phyloP scores from a whole-genome alignment of 129 eudicot species.

The Heracleum sosnowskyi region DNA sequence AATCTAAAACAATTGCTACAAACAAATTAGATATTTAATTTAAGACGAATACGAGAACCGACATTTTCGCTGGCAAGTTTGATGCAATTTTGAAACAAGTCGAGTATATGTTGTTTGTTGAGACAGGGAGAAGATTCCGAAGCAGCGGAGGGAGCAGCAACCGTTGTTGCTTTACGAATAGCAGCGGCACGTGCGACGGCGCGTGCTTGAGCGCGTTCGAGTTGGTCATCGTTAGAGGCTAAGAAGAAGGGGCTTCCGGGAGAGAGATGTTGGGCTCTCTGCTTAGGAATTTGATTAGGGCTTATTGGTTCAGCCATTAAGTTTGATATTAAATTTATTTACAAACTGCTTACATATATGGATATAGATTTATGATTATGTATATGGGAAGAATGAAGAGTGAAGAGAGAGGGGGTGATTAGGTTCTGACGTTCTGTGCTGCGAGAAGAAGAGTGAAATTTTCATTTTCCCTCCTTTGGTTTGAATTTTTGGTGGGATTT shows the following conservation, averaged over 20 bases:
- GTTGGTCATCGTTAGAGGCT: constrained; percentile 74
- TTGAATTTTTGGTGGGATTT: not conserved
- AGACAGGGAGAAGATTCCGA: constrained; percentile 24
- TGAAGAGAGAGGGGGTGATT: too few relatives aligned
- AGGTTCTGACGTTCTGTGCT: not conserved
- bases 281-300: constrained; percentile 45
- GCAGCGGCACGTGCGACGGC: constrained; percentile 89
- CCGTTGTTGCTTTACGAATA: constrained; percentile 31
- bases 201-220: constrained; percentile 90
- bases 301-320: constrained; percentile 64
- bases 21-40: too few relatives aligned
- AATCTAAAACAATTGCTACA: not conserved
- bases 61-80: constrained; percentile 90
- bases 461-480: not conserved
- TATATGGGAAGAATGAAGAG: too few relatives aligned
- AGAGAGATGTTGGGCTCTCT: constrained; percentile 30
- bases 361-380: too few relatives aligned
- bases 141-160: constrained; percentile 10
- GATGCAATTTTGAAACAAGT: constrained; percentile 70
- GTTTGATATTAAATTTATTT: too few relatives aligned
- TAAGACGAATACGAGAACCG: not conserved
- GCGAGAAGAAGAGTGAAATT: not conserved
- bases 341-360: too few relatives aligned
- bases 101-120: constrained; percentile 54
- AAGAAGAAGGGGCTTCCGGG: constrained; percentile 54